Evolutionary conservation across 2,329 filamentous ascomycete species (phyloP).

Genomic region (Pezicula rhizophila): DNA sequence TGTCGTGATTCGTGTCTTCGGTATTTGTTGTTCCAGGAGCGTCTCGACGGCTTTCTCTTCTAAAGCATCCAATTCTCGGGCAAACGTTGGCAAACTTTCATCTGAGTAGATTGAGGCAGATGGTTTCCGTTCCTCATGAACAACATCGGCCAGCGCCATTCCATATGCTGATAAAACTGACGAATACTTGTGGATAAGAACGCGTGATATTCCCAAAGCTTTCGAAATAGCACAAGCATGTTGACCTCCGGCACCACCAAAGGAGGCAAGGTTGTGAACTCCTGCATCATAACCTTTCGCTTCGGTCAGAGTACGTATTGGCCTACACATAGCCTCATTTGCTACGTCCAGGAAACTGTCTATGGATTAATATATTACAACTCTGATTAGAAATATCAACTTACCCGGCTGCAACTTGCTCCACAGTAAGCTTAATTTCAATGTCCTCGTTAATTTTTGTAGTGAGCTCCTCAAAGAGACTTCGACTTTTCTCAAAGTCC

Average conservation of each 20-base stretch:
- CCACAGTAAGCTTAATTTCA: neutral
- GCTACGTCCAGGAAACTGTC: constrained; percentile 70
- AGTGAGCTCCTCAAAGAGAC: neutral
- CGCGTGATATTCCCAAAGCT: constrained; percentile 74
- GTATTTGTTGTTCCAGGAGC: constrained; percentile 70
- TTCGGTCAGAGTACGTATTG: constrained; percentile 82
- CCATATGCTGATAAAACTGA: constrained; percentile 84
- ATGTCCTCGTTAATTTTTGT: constrained; percentile 32
- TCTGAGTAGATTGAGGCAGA: constrained; percentile 54
- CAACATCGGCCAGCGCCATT: constrained; percentile 85
- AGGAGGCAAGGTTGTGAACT: constrained; percentile 78
- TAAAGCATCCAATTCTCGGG: constrained; percentile 67
- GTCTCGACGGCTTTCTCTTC: constrained; percentile 62
- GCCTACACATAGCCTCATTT: constrained; percentile 83
- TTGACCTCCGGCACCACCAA: constrained; percentile 87
- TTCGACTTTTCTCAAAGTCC: constrained; percentile 31
- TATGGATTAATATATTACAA: neutral
- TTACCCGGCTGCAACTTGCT: neutral
- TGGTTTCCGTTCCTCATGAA: constrained; percentile 79
- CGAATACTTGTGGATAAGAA: constrained; percentile 77
- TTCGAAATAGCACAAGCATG: constrained; percentile 80
- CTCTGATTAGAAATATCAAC: neutral
- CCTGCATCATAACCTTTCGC: constrained; percentile 85
- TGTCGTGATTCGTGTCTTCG: constrained; percentile 64
- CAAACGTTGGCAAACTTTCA: constrained; percentile 44